Percentiles rank a stretch among this genome's conserved stretches.
Conservation (phyloP, 331 rosid species). For the Quercus tomentella region DNA sequence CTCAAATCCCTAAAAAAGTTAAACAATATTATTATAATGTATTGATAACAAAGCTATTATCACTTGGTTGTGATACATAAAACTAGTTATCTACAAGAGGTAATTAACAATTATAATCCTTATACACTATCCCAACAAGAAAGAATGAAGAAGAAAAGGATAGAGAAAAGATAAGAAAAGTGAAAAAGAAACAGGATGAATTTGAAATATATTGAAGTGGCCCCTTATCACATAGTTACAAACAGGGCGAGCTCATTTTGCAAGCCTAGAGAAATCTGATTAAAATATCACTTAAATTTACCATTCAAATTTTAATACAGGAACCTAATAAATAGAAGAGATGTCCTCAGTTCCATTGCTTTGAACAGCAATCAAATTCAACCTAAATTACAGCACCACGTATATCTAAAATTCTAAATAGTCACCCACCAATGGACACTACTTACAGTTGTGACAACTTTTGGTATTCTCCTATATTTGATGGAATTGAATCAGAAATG, state of each 20-base stretch:
- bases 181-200: background rate
- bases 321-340: background rate
- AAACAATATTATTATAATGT: background rate
- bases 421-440: constrained; percentile 7
- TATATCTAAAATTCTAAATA: background rate
- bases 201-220: background rate
- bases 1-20: constrained; percentile 67
- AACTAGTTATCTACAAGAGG: background rate
- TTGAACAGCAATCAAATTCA: background rate
- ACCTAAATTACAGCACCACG: background rate
- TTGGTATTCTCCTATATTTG: constrained; percentile 47
- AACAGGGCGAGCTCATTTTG: background rate
- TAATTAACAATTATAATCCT: background rate
- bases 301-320: background rate
- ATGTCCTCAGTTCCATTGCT: background rate
- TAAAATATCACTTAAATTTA: background rate
- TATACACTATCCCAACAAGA: background rate
- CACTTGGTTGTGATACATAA: background rate
- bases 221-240: background rate
- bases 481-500: constrained; percentile 59
- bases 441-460: constrained; percentile 65
- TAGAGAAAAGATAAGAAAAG: background rate
- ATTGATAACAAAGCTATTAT: background rate
- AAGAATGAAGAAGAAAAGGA: background rate
- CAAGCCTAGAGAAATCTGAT: background rate